Evolutionary conservation across 2,329 filamentous ascomycete genomes (phyloP).

Genomic region (Penicillium decumbens): DNA sequence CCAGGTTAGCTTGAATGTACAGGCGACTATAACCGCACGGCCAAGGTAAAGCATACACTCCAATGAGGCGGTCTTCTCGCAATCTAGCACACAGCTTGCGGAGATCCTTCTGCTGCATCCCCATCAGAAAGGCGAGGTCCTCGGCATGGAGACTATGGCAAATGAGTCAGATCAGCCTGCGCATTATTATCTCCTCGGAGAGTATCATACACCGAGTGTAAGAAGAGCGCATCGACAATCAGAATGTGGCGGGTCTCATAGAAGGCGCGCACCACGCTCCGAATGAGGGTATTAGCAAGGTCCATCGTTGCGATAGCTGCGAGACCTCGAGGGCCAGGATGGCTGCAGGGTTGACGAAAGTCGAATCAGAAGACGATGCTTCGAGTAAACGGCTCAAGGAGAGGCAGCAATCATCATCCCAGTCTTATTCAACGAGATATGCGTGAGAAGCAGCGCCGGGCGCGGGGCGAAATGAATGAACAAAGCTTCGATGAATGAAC

Average conservation of each 20-base stretch:
- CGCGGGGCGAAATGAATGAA: neutral
- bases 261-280: constrained; percentile 80
- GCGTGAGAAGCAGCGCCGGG: neutral
- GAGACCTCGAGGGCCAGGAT: neutral
- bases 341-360: neutral
- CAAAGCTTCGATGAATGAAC: neutral
- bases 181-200: constrained; percentile 7
- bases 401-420: constrained; percentile 7
- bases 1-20: constrained; percentile 11
- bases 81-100: constrained; percentile 84
- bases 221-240: constrained; percentile 72
- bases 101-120: constrained; percentile 85
- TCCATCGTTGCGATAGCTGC: constrained; percentile 47
- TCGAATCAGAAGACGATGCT: constrained; percentile 13
- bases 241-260: constrained; percentile 80
- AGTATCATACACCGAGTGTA: constrained; percentile 61
- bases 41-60: constrained; percentile 56
- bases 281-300: constrained; percentile 71
- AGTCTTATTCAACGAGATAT: neutral
- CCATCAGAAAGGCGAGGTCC: constrained; percentile 80
- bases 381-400: constrained; percentile 8
- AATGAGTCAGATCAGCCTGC: constrained; percentile 13
- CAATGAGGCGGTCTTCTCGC: constrained; percentile 78
- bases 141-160: constrained; percentile 67
- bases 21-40: neutral